Base-by-base conservation (phyloP, 805 yeast genomes). In the Metschnikowia corniflorae region DNA sequence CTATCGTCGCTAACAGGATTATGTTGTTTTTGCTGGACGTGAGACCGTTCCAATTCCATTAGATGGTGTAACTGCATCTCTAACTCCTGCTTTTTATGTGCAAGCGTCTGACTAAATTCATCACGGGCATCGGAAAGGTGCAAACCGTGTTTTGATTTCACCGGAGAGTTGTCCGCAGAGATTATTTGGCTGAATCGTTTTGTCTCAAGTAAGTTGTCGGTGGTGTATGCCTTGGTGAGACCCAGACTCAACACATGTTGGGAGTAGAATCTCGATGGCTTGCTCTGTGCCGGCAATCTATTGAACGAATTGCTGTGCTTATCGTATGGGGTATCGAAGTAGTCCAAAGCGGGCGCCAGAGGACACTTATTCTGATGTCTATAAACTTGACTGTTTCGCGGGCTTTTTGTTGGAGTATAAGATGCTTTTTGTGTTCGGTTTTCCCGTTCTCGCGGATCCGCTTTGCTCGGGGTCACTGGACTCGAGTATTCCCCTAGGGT, bases 21-120 rank as follows among this genome's bases (percentile, higher is more conserved):
- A 10, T 31, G 27, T 5, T 15, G 37, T 14, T 30, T 32, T 25
- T 31, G 40, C 22, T 34, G 42, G 29, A 30, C 21, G 16, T 46
- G 50, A 6, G 37, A 30, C 12, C 40, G 51, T 40, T 64, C 67
- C 46, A 63, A 50, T 19, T 55, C 51, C 30, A 53, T 58, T 39
- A 64, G 51, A 23, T 58, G 61, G 25, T 57, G 56, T 29, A 68
- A 51, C 43, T 66, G 71, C 46, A 58, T 31, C 43, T 68, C 71
- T 31, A 68, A 56, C 46, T 63, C 68, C 27, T 60, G 67, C 37
- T 61, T 57, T 44, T 61, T 65, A 26, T 49, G 47, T 2, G 60
- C 51, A 22, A 67, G 55, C 5, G 38, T 37, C 24, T 40, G 42
- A 24, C 35, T 33, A 35, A 48, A 42, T 26, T 61, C 68, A 29